A percentile compares a stretch with the other conserved stretches of the same genome.
Evolutionary conservation across 108 stramenopile genomes (phyloP).

Genomic region (Pseudonitzschia multiseries): DNA sequence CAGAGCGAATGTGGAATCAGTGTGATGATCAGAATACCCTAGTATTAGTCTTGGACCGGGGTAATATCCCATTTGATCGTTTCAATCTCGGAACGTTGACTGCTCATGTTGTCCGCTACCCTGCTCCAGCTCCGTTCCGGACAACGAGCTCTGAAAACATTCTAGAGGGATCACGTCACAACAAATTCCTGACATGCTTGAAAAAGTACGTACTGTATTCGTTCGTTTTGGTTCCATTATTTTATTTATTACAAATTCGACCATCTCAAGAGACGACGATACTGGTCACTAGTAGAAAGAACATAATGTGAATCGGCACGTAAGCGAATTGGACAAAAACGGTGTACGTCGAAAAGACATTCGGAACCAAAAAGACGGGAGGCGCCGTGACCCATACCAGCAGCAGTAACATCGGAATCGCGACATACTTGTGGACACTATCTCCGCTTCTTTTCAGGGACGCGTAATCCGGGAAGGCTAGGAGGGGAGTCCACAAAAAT

Average conservation of each 20-base stretch:
- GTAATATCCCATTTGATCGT: too few relatives aligned
- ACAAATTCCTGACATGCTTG: too few relatives aligned
- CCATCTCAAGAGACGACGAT: not conserved
- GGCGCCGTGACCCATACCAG: conserved; percentile 48
- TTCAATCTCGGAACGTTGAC: too few relatives aligned
- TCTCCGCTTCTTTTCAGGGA: conserved; percentile 12
- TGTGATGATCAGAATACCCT: too few relatives aligned
- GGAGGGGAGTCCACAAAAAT: conserved; percentile 63
- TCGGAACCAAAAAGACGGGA: conserved; percentile 55
- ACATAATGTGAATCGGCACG: conserved; percentile 61
- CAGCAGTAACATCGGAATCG: not conserved
- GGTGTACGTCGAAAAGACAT: conserved; percentile 51
- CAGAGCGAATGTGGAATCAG: not conserved
- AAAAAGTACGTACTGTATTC: too few relatives aligned
- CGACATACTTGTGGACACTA: not conserved
- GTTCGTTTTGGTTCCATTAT: not conserved
- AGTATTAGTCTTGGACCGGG: too few relatives aligned
- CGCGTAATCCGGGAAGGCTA: conserved; percentile 48
- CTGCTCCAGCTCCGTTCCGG: not conserved
- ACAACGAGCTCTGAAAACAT: too few relatives aligned
- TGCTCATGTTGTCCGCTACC: not conserved
- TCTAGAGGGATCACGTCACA: too few relatives aligned
- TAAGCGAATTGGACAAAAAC: conserved; percentile 53
- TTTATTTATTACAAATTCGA: not conserved
- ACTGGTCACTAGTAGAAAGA: conserved; percentile 45